Percentiles rank a stretch among this genome's conserved stretches.
Conservation (phyloP, 2,329 filamentous ascomycete species). For the Claviceps sp. region DNA sequence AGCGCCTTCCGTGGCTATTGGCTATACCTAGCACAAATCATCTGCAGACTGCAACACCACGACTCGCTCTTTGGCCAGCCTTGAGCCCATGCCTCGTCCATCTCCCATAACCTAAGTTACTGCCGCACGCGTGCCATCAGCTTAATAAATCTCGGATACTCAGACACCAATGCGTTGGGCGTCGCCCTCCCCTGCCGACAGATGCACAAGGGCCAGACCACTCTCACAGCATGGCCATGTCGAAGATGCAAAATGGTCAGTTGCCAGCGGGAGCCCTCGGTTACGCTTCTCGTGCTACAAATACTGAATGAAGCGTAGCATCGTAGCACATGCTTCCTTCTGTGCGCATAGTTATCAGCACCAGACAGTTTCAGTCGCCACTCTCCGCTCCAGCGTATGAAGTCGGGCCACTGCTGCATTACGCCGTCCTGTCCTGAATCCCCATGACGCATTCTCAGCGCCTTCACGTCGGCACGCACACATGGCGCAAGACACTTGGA, state of each 20-base stretch:
- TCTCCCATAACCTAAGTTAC: not conserved
- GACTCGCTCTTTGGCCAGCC: not conserved
- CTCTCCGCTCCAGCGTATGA: not conserved
- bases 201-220: not conserved
- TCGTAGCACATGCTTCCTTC: not conserved
- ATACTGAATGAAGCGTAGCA: not conserved
- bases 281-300: not conserved
- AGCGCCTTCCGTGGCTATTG: not conserved
- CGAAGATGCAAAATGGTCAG: not conserved
- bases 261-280: not conserved
- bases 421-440: not conserved
- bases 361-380: not conserved
- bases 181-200: not conserved
- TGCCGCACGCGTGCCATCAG: not conserved
- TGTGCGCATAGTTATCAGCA: not conserved
- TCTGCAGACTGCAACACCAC: not conserved
- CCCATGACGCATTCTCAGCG: not conserved
- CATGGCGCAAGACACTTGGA: not conserved
- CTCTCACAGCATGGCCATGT: not conserved
- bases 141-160: not conserved
- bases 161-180: not conserved
- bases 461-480: not conserved
- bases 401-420: not conserved
- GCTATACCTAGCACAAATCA: not conserved
- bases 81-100: not conserved